Base-by-base conservation (phyloP, 257 asterid genomes). In the Striga asiatica region DNA sequence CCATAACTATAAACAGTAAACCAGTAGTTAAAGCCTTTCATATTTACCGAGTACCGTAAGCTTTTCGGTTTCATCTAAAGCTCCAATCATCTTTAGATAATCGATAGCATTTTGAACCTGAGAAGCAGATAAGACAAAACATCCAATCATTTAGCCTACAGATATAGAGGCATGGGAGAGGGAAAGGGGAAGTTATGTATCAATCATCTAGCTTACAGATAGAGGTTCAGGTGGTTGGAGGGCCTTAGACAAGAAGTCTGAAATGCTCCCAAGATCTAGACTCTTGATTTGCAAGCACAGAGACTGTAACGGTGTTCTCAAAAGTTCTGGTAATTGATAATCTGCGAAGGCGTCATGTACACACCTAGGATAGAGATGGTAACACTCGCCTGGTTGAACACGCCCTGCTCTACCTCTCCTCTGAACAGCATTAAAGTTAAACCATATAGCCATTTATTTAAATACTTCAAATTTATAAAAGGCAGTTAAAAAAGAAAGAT, bases 321-420 rank as follows among this genome's bases (percentile, higher is more conserved):
- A 61, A 69, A 89, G 96, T 76, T 89, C 98, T 9, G 98, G 98
- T 80, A 86, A 62, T 67, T 89, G 96, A 80, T 86, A 89, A 67
- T 89, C 96, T 29, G 93, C 85, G 61, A 89, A 86, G 31, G 91
- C 82, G 66, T 89, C 88, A 76, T 79, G 74, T 47, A 89, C 93
- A 48, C 81, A 79, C 74, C 91, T 75, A 38, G 98, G 98, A 65
- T 89, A 89, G 60, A 89, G 95, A 76, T 81, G 98, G 77, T 79
- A 89, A 63, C 95, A 86, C 77, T 89, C 98, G 57, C 98, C 98
- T 28, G 96, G 79, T 71, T 89, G 98, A 66, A 89, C 98, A 69
- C 98, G 94, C n/a, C 98, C 98, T 29, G 98, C 98, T 66, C 98
- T 83, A 61, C 98, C 98, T 81, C 66, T 86, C 75, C 98, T 86